Base-by-base conservation (phyloP, 345 rosid genomes). In the Dipteronia dyeriana region DNA sequence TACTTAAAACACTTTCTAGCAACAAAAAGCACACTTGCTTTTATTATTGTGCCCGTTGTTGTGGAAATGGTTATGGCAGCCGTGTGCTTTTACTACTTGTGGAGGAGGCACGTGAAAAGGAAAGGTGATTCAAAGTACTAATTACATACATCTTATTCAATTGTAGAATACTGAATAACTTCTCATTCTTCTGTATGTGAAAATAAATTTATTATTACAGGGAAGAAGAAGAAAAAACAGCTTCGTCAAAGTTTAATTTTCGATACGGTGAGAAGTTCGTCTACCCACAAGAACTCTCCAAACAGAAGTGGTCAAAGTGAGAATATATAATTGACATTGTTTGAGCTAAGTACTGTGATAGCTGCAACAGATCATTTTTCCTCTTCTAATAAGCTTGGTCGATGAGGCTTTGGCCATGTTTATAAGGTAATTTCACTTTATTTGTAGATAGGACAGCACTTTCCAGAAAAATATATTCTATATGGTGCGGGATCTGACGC, bases 381-480 rank as follows among this genome's bases (percentile, higher is more conserved):
- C 22, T n/a, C 26, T 39, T 66, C 72, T 23, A 79, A 75, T 41
- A 73, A 68, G 77, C 60, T 83, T 34, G 83, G 83, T 4, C 65
- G 31, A 63, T 83, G 83, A 0, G 83, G 83, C 0, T 83, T 76
- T 17, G 86, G 86, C 57, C 61, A 56, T 3, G 86, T 79, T n/a
- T 83, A 73, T 54, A 63, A 66, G 83, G 85, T 83, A 75, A 12
- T 39, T 17, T 19, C 47, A 5, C 51, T 38, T 47, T 12, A 29
- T 17, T 9, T 25, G 14, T 1, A 57, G 20, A 20, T 19, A 12
- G 54, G 54, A 9, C n/a, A n/a, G n/a, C n/a, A n/a, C n/a, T n/a
- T n/a, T n/a, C n/a, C n/a, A n/a, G n/a, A n/a, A n/a, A n/a, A n/a
- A n/a, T n/a, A 3, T 29, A 29, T 1, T 29, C 31, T 29, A n/a